These are phyloP conservation scores for Spinellus fusiger DNA, from an alignment of 192 early-diverging fungal species.

Conservation along the genomic window DNA sequence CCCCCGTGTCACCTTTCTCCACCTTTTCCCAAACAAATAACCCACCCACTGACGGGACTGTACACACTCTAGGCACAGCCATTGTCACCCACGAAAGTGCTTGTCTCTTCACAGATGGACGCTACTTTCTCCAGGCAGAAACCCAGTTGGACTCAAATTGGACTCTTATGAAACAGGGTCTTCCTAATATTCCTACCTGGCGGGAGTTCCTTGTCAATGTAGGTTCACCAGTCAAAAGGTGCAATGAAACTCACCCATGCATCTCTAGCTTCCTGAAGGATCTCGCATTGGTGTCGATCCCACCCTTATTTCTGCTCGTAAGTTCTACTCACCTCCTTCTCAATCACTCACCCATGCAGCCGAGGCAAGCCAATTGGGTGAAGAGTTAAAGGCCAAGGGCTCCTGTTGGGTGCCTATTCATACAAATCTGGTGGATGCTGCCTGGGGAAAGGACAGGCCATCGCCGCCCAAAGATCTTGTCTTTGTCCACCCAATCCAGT, in stretches of 20 bases:
- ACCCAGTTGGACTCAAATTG: constrained; percentile 90
- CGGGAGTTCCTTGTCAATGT: constrained; percentile 82
- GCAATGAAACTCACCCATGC: neutral
- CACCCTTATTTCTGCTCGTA: constrained; percentile 71
- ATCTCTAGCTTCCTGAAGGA: constrained; percentile 53
- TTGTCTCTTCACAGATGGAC: constrained; percentile 93
- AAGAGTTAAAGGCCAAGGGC: constrained; percentile 31
- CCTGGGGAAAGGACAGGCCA: constrained; percentile 75
- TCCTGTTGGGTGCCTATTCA: constrained; percentile 64
- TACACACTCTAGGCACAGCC: constrained; percentile 58
- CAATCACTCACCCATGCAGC: constrained; percentile 4
- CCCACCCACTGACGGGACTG: neutral
- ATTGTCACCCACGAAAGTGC: constrained; percentile 76
- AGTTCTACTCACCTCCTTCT: constrained; percentile 8
- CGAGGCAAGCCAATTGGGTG: constrained; percentile 21
- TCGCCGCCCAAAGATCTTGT: constrained; percentile 60
- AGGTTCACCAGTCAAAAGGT: neutral
- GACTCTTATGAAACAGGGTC: constrained; percentile 89
- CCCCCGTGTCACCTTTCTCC: neutral
- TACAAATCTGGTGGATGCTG: constrained; percentile 81
- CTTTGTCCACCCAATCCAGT: constrained; percentile 62
- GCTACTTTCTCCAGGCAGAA: constrained; percentile 95
- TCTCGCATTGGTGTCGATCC: constrained; percentile 94
- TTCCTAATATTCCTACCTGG: constrained; percentile 83
- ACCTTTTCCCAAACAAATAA: neutral